Conservation (phyloP, 2,329 filamentous ascomycete species). For the Thermomyces lanuginosus region DNA sequence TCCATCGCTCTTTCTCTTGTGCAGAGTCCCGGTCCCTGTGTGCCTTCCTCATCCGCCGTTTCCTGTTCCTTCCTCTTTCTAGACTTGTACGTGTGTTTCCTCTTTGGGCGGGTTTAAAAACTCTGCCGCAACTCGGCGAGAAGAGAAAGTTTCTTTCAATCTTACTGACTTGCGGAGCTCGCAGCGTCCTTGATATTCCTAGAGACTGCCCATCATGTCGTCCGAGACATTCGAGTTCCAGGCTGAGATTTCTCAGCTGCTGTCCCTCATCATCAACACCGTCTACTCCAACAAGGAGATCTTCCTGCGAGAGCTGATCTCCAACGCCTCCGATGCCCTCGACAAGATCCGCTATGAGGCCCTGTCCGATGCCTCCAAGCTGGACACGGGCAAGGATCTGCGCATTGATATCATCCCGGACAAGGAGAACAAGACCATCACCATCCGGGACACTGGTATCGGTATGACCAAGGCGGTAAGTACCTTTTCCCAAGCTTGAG, state of each 20-base stretch:
- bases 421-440: constrained; percentile 94
- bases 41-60: too few relatives aligned
- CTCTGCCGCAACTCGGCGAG: too few relatives aligned
- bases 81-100: too few relatives aligned
- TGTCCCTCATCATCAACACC: constrained; percentile 99
- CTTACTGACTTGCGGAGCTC: too few relatives aligned
- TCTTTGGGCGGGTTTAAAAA: too few relatives aligned
- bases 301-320: constrained; percentile 95
- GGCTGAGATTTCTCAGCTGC: constrained; percentile 99
- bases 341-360: constrained; percentile 99
- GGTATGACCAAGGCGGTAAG: constrained; percentile 99
- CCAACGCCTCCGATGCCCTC: constrained; percentile 95
- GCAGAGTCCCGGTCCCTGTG: too few relatives aligned
- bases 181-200: too few relatives aligned
- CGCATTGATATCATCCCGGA: constrained; percentile 98
- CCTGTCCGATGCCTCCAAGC: constrained; percentile 90
- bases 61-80: too few relatives aligned
- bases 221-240: constrained; percentile 98
- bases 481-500: constrained; percentile 16
- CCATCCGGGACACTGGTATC: constrained; percentile 95
- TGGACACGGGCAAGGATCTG: constrained; percentile 94
- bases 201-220: too few relatives aligned
- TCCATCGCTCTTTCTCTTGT: too few relatives aligned
- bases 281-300: constrained; percentile 99
- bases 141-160: too few relatives aligned